Evolutionary conservation across 768 basidiomycete genomes (phyloP), one percentile per base, ranked within the genome.

Genomic region (Mycena pura): DNA sequence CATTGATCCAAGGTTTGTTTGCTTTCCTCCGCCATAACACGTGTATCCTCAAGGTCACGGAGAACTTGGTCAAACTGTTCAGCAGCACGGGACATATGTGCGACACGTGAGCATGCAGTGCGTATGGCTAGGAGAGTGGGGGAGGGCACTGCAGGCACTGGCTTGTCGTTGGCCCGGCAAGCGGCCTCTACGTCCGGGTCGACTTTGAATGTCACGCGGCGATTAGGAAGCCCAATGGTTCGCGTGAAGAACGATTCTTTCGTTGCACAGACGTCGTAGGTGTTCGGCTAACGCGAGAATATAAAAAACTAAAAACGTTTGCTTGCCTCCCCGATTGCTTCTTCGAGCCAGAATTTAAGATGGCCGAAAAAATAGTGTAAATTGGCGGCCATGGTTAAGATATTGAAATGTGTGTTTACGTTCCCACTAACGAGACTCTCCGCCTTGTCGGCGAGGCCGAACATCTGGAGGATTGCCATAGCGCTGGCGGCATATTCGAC

Each of bases 81-180:
- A 6, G 47, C 65, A 15, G 62, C 68, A 9, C 68, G 65, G 28
- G 67, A 52, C n/a, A 60, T 36, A 46, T 61, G 68, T 11, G 59
- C 60, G 34, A 68, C 68, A 45, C 66, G 56, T 3, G 61, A 65
- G 48, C 64, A 69, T 10, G 65, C 60, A 17, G 68, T 65, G 47
- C 65, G 68, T 21, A 69, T 51, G 41, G 64, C 66, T 10, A 68
- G 49, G 29, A 62, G 56, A 22, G 34, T 15, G 13, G 60, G 66
- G 21, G 57, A 48, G 17, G 66, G 66, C 14, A 63, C 29, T 36
- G 52, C 27, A 27, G 60, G 63, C 28, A 41, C 32, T 9, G 46
- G 51, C n/a, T n/a, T 47, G 22, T n/a, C 45, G 2, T 58, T 22
- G 7, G 38, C 25, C 27, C 25, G 29, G 50, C 62, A 62, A 14